Percentiles rank a stretch among this genome's conserved stretches.
Conservation (phyloP, 768 basidiomycete genomes). For the Suillus variegatus region DNA sequence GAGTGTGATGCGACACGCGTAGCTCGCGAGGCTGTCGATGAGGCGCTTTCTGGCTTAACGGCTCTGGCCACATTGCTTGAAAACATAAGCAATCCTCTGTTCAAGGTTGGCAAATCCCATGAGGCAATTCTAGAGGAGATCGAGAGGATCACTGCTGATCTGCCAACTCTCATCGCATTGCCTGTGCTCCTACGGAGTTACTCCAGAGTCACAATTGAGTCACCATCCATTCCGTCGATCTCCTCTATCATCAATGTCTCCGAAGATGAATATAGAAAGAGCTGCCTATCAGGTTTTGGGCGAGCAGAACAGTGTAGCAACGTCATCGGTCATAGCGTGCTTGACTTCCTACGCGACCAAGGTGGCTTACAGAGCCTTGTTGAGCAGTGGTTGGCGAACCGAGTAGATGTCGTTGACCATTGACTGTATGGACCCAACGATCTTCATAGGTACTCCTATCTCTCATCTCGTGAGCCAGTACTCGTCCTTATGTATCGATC, state of each 20-base stretch:
- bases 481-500: neutral
- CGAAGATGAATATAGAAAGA: slow-evolving; percentile 65
- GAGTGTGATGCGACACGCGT: slow-evolving; percentile 49
- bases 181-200: slow-evolving; percentile 60
- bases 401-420: slow-evolving; percentile 15
- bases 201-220: slow-evolving; percentile 21
- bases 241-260: slow-evolving; percentile 55
- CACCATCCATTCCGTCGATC: neutral
- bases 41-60: slow-evolving; percentile 68
- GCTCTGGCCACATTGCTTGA: slow-evolving; percentile 61
- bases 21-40: slow-evolving; percentile 81
- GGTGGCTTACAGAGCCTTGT: slow-evolving; percentile 33
- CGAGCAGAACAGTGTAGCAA: slow-evolving; percentile 74
- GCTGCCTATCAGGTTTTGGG: slow-evolving; percentile 73
- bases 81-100: slow-evolving; percentile 38
- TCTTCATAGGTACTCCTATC: neutral
- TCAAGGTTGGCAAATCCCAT: slow-evolving; percentile 19
- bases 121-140: slow-evolving; percentile 43
- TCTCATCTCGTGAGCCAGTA: neutral
- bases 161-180: slow-evolving; percentile 75
- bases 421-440: slow-evolving; percentile 19
- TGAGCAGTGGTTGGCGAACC: slow-evolving; percentile 48
- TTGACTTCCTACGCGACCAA: slow-evolving; percentile 46
- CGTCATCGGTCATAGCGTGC: slow-evolving; percentile 56
- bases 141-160: slow-evolving; percentile 54